Percentiles rank a stretch among this genome's conserved stretches.
Conservation (phyloP, 495 filamentous ascomycete species). For the Penicillium antarcticum region DNA sequence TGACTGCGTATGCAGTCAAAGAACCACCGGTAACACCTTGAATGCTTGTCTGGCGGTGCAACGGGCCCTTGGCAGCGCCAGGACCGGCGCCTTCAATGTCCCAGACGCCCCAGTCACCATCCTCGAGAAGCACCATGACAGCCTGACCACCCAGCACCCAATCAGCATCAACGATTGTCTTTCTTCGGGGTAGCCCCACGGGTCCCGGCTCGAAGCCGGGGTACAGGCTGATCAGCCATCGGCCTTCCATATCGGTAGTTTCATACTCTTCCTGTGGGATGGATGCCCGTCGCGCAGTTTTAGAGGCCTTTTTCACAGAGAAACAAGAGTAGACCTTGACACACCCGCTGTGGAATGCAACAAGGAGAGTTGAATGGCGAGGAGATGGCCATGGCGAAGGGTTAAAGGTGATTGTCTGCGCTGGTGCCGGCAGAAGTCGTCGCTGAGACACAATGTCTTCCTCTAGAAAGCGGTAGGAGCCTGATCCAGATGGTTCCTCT, state of each 20-base stretch:
- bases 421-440: slow-evolving; percentile 61
- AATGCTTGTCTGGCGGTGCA: slow-evolving; percentile 53
- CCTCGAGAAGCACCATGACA: slow-evolving; percentile 70
- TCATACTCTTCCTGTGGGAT: slow-evolving; percentile 29
- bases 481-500: slow-evolving; percentile 19
- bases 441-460: slow-evolving; percentile 56
- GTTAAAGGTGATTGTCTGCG: slow-evolving; percentile 70
- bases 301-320: slow-evolving; percentile 24
- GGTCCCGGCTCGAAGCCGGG: slow-evolving; percentile 54
- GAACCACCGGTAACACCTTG: slow-evolving; percentile 63
- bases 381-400: slow-evolving; percentile 56
- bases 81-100: slow-evolving; percentile 70
- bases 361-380: slow-evolving; percentile 60
- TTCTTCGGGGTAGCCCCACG: slow-evolving; percentile 51
- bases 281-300: slow-evolving; percentile 23
- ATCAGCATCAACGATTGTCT: slow-evolving; percentile 73
- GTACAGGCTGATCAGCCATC: slow-evolving; percentile 69
- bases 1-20: slow-evolving; percentile 63
- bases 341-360: slow-evolving; percentile 63
- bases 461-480: slow-evolving; percentile 32
- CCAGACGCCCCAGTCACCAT: slow-evolving; percentile 96
- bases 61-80: slow-evolving; percentile 43
- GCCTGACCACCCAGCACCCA: slow-evolving; percentile 82
- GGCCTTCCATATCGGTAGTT: slow-evolving; percentile 35
- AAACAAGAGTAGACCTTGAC: slow-evolving; percentile 64